Base-by-base conservation (phyloP, 306 rosid genomes). In the Castanea sativa region DNA sequence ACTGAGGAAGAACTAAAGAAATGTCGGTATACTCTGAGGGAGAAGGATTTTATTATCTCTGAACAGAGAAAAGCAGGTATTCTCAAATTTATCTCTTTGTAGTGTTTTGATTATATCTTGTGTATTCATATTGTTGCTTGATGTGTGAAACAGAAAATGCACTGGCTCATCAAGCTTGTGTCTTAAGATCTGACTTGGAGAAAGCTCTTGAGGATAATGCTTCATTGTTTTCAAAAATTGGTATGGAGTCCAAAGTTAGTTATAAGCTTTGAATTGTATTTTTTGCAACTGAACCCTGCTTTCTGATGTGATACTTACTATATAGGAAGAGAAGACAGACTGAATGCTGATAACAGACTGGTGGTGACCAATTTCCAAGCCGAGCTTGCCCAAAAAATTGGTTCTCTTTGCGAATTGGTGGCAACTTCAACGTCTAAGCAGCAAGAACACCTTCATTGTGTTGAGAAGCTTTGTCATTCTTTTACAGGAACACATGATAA, bases 61-160 rank as follows among this genome's bases (percentile, higher is more conserved):
- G 96, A 90, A 74, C 98, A 93, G 83, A 91, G 86, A 82, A 93
- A 96, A 95, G 92, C 98, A 38, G 99, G 99, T 95, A 81, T 69
- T 29, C 71, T 49, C 35, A 74, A 55, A 58, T 60, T 4, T 59
- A 16, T 20, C 11, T 63, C 23, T 76, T 73, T 32, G 38, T n/a
- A 15, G 58, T 19, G 15, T 52, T 13, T 33, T 76, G 5, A 59
- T 78, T 13, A 5, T 23, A 23, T 80, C 33, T 71, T 58, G 49
- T 56, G 53, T 21, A 25, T 18, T 25, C 49, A 19, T 38, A 77
- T 73, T 81, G 16, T 75, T 64, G 69, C 75, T 80, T 70, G 72
- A 60, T 78, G 21, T 77, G 71, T 82, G 77, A 11, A 7, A 85
- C 88, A 96, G 99, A 96, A 86, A 91, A 86, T 73, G 98, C 97